Percentiles rank a stretch among this genome's conserved stretches.
Evolutionary conservation across 2,329 filamentous ascomycete species (phyloP).

Genomic region (Pyrenochaeta sp.): DNA sequence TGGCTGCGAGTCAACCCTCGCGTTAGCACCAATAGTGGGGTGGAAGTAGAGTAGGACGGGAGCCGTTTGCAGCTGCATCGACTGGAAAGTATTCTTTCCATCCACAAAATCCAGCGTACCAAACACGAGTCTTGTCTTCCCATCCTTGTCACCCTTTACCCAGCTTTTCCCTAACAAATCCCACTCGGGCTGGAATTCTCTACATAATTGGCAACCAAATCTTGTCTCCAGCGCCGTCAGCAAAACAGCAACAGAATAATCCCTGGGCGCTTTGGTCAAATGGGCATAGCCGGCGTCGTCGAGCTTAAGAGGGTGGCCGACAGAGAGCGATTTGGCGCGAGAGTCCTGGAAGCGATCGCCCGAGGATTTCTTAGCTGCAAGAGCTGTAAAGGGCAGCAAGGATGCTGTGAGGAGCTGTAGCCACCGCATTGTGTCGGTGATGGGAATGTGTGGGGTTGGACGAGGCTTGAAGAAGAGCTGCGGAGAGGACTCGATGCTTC

Average conservation of each 20-base stretch:
- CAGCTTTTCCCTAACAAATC: constrained; percentile 86
- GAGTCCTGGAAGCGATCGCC: constrained; percentile 75
- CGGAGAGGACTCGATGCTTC: constrained; percentile 28
- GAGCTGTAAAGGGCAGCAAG: constrained; percentile 67
- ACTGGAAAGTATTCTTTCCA: constrained; percentile 85
- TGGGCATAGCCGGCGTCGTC: constrained; percentile 78
- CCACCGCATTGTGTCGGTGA: constrained; percentile 68
- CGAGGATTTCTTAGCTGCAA: constrained; percentile 70
- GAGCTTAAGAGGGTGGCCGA: constrained; percentile 74
- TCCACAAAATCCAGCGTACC: constrained; percentile 87
- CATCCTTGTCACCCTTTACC: constrained; percentile 82
- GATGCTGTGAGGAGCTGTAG: constrained; percentile 69
- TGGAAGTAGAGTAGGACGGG: constrained; percentile 89
- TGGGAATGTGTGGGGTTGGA: constrained; percentile 22
- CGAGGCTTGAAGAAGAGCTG: constrained; percentile 21
- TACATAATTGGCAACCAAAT: constrained; percentile 86
- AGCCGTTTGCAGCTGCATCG: constrained; percentile 90
- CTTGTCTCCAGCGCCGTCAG: constrained; percentile 85
- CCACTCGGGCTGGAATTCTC: constrained; percentile 94
- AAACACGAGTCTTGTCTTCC: constrained; percentile 77
- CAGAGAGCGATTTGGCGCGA: constrained; percentile 71
- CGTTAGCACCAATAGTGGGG: constrained; percentile 82
- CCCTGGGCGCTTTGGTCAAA: constrained; percentile 78
- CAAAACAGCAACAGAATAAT: constrained; percentile 84
- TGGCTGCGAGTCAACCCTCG: constrained; percentile 73